Evolutionary conservation across 2,329 filamentous ascomycete genomes (phyloP).

Genomic region (Alternaria sp.): DNA sequence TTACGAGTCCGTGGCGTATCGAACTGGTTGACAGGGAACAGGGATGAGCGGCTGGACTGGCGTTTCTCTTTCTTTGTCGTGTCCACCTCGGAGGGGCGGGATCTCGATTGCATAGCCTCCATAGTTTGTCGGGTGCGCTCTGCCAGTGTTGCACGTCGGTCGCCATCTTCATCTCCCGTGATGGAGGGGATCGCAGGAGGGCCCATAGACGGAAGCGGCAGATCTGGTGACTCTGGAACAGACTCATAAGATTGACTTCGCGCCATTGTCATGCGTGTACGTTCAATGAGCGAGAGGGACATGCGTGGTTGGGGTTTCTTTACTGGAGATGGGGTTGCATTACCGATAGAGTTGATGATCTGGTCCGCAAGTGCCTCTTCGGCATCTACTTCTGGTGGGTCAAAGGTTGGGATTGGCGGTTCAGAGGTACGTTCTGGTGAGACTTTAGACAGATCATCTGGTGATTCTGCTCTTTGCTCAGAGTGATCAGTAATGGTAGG

Average conservation of each 20-base stretch:
- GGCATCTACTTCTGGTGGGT: slow-evolving; percentile 27
- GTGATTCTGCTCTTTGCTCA: slow-evolving; percentile 14
- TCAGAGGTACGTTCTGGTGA: slow-evolving; percentile 28
- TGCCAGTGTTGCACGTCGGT: slow-evolving; percentile 58
- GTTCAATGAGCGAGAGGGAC: slow-evolving; percentile 56
- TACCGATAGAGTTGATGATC: slow-evolving; percentile 51
- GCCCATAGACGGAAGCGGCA: slow-evolving; percentile 21
- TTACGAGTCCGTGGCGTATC: slow-evolving; percentile 58
- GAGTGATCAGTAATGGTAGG: slow-evolving; percentile 5
- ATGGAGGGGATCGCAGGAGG: slow-evolving; percentile 22
- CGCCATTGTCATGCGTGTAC: slow-evolving; percentile 58
- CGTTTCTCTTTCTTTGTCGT: slow-evolving; percentile 31
- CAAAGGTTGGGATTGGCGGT: slow-evolving; percentile 23
- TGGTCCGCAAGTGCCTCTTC: slow-evolving; percentile 49
- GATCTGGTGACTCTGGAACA: slow-evolving; percentile 35
- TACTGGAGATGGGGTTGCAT: slow-evolving; percentile 52
- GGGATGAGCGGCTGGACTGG: slow-evolving; percentile 24
- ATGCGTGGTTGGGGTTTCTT: slow-evolving; percentile 50
- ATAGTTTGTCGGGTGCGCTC: slow-evolving; percentile 86
- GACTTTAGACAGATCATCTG: slow-evolving; percentile 11
- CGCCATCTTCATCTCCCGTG: slow-evolving; percentile 8
- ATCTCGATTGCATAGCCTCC: slow-evolving; percentile 63
- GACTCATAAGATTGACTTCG: slow-evolving; percentile 38
- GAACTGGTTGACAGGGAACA: slow-evolving; percentile 65
- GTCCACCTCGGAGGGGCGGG: slow-evolving; percentile 24